These are phyloP conservation scores for Phytophthora citricola DNA, from an alignment of 352 stramenopile species.

Conservation along the genomic window DNA sequence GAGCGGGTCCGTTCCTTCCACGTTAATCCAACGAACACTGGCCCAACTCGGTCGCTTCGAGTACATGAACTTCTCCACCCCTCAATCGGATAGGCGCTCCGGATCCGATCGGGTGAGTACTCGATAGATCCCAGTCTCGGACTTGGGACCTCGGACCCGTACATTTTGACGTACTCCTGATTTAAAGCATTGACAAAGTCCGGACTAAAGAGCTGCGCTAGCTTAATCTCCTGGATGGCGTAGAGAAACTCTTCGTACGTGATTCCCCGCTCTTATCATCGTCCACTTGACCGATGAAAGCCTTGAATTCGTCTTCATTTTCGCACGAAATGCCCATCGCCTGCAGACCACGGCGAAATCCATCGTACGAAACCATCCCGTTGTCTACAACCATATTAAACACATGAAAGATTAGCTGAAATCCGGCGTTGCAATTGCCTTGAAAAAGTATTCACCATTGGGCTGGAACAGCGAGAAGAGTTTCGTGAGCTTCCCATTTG, in stretches of 20 bases:
- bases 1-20: conserved; percentile 69
- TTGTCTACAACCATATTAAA: conserved; percentile 28
- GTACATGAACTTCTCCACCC: conserved; percentile 87
- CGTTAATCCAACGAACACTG: conserved; percentile 85
- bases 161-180: conserved; percentile 28
- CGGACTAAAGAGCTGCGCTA: conserved; percentile 84
- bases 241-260: conserved; percentile 88
- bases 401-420: conserved; percentile 5
- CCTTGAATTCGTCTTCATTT: conserved; percentile 66
- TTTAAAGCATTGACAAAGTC: conserved; percentile 52
- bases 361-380: conserved; percentile 79
- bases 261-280: conserved; percentile 86
- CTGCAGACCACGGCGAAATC: conserved; percentile 72
- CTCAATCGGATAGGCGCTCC: conserved; percentile 73
- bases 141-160: conserved; percentile 20
- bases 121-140: conserved; percentile 70
- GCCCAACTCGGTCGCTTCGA: conserved; percentile 78
- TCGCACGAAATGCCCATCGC: conserved; percentile 80
- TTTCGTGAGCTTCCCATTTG: conserved; percentile 68
- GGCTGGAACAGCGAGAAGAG: conserved; percentile 74
- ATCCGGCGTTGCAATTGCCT: neutral
- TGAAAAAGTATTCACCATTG: conserved; percentile 43
- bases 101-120: conserved; percentile 79
- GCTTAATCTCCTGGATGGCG: conserved; percentile 90
- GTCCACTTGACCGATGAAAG: conserved; percentile 82